These are phyloP conservation scores for Babesia ovata DNA, from an alignment of 169 alveolate species.

Conservation along the genomic window DNA sequence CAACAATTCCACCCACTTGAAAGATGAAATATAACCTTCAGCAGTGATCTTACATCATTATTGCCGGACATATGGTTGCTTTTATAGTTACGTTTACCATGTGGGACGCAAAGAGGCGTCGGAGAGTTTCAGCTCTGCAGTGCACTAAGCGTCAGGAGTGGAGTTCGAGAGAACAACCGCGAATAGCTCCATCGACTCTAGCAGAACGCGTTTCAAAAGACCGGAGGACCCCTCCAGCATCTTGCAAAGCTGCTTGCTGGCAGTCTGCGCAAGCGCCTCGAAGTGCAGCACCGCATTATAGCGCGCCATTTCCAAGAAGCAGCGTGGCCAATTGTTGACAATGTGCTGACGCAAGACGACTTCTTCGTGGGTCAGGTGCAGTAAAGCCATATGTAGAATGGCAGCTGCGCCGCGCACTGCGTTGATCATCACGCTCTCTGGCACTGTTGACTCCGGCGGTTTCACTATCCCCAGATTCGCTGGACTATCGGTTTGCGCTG, in stretches of 20 bases:
- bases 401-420: constrained; percentile 32
- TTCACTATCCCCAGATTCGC: too few species aligned
- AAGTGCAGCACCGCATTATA: constrained; percentile 45
- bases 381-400: constrained; percentile 15
- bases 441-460: background rate
- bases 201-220: constrained; percentile 5
- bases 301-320: constrained; percentile 38
- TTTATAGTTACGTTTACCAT: too few species aligned
- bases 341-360: constrained; percentile 14
- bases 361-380: constrained; percentile 22
- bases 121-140: too few species aligned
- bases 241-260: constrained; percentile 38
- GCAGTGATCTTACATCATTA: too few species aligned
- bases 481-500: background rate
- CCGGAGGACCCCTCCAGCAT: constrained; percentile 22
- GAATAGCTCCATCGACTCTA: constrained; percentile 34
- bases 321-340: constrained; percentile 23
- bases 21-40: too few species aligned
- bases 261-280: constrained; percentile 21
- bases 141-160: background rate
- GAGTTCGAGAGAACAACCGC: constrained; percentile 17
- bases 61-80: too few species aligned
- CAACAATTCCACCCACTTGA: too few species aligned
- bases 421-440: constrained; percentile 13
- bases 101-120: too few species aligned